Conservation (phyloP, 768 basidiomycete genomes). For the Russula sp. region DNA sequence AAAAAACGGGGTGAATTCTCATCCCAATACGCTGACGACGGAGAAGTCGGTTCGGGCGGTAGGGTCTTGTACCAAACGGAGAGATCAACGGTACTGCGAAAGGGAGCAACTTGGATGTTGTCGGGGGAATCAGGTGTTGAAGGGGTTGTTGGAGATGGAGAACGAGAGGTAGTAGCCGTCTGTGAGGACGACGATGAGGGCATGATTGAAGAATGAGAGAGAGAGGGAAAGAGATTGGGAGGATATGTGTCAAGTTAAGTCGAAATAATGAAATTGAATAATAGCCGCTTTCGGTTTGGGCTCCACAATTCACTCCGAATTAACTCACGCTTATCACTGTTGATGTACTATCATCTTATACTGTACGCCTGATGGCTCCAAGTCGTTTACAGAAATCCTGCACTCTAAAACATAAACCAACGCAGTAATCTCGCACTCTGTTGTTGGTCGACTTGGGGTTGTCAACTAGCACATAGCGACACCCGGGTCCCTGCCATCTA, state of each 20-base stretch:
- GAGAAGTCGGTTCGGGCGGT: constrained; percentile 36
- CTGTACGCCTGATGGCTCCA: too few relatives aligned
- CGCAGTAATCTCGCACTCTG: too few relatives aligned
- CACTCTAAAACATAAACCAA: too few relatives aligned
- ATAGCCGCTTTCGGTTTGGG: background rate
- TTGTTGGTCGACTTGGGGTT: too few relatives aligned
- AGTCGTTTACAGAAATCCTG: too few relatives aligned
- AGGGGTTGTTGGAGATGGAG: constrained; percentile 65
- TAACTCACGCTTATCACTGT: too few relatives aligned
- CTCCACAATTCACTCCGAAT: constrained; percentile 14
- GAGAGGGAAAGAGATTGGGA: background rate
- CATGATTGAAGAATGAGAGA: constrained; percentile 35
- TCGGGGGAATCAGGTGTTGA: constrained; percentile 62
- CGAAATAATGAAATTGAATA: background rate
- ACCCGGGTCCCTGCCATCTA: too few relatives aligned
- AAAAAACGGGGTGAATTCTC: constrained; percentile 36
- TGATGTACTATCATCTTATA: too few relatives aligned
- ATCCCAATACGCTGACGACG: constrained; percentile 39
- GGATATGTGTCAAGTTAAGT: background rate
- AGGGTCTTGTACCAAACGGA: constrained; percentile 54
- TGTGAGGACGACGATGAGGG: constrained; percentile 47
- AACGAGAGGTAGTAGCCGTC: constrained; percentile 52
- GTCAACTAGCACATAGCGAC: too few relatives aligned
- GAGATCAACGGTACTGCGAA: constrained; percentile 48
- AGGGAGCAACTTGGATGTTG: constrained; percentile 42